A percentile compares a stretch with the other conserved stretches of the same genome.
phyloP scores from a whole-genome alignment of 768 basidiomycete species.

The Termitomyces sp. region DNA sequence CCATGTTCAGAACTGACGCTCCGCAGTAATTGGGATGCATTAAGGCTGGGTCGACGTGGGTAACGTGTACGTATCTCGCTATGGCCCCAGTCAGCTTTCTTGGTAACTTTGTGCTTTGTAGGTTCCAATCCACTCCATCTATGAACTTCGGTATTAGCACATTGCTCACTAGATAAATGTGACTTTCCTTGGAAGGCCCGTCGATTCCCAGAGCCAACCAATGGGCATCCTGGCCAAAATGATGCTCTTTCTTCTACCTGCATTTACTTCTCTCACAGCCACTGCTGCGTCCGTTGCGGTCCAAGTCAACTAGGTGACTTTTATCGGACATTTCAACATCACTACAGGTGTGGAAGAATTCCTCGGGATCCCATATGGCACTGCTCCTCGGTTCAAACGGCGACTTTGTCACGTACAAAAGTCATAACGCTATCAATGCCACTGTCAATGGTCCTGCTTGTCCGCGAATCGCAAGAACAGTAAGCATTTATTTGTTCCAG shows the following conservation, averaged over 20 bases:
- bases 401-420: constrained; percentile 12
- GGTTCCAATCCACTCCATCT: too few relatives aligned
- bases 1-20: too few relatives aligned
- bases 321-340: constrained; percentile 15
- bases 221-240: neutral
- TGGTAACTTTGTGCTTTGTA: too few relatives aligned
- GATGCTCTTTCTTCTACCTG: constrained; percentile 9
- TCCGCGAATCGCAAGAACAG: constrained; percentile 18
- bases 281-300: constrained; percentile 12
- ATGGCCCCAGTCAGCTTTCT: too few relatives aligned
- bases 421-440: constrained; percentile 6
- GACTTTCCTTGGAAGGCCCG: neutral
- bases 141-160: too few relatives aligned
- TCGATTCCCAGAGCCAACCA: neutral
- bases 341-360: constrained; percentile 18
- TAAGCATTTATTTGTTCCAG: neutral
- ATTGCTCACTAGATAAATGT: too few relatives aligned
- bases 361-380: constrained; percentile 17
- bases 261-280: constrained; percentile 8
- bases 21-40: too few relatives aligned
- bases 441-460: constrained; percentile 15
- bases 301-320: constrained; percentile 3
- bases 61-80: too few relatives aligned
- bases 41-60: too few relatives aligned
- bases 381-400: constrained; percentile 14